Evolutionary conservation across 176 grass and related monocot genomes (phyloP).

Genomic region (Phoenix roebelenii): DNA sequence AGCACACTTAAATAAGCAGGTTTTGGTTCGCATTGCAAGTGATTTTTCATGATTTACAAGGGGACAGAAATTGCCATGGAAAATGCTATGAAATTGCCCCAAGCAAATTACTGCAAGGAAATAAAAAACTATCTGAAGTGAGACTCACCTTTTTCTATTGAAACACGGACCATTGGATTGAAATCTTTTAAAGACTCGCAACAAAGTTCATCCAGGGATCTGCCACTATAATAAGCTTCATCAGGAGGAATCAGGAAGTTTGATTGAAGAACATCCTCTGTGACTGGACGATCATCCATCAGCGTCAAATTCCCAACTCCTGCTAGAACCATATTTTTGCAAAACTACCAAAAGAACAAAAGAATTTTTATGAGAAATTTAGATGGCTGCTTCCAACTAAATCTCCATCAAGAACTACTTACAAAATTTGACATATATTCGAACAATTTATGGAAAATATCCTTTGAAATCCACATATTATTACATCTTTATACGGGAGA

Average conservation of each 20-base stretch:
- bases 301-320: conserved; percentile 91
- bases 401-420: background rate
- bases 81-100: too few relatives aligned
- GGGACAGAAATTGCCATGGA: too few relatives aligned
- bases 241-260: conserved; percentile 84
- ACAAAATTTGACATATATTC: background rate
- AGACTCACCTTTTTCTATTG: conserved; percentile 46
- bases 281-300: conserved; percentile 74
- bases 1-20: too few relatives aligned
- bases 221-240: conserved; percentile 45
- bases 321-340: conserved; percentile 98
- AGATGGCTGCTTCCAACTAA: background rate
- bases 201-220: conserved; percentile 63
- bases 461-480: too few relatives aligned
- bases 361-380: conserved; percentile 4
- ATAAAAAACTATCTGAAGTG: background rate
- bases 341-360: conserved; percentile 44
- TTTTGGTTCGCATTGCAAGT: too few relatives aligned
- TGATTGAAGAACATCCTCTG: conserved; percentile 47
- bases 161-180: conserved; percentile 89
- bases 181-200: conserved; percentile 71
- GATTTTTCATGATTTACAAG: too few relatives aligned
- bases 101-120: background rate
- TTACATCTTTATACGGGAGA: too few relatives aligned
- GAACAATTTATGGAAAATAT: too few relatives aligned